These are phyloP conservation scores for Fusarium albosuccineum DNA, from an alignment of 2,329 filamentous ascomycete genomes.

Conservation along the genomic window DNA sequence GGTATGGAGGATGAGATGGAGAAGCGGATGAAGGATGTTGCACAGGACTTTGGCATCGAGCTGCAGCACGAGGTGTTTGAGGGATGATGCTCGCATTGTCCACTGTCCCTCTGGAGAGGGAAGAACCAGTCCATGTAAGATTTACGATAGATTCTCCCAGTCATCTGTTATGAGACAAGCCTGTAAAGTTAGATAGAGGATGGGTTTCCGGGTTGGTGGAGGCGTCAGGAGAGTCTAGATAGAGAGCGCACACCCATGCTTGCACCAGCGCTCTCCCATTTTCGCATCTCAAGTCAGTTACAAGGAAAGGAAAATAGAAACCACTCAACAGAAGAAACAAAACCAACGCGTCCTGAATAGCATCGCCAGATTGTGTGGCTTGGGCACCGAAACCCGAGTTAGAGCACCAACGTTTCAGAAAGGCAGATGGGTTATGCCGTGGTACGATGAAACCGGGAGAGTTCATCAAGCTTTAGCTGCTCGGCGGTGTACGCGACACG, in stretches of 20 bases:
- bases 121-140: slow-evolving; percentile 17
- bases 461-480: background rate
- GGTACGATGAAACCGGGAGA: background rate
- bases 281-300: background rate
- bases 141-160: slow-evolving; percentile 17
- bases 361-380: background rate
- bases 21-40: slow-evolving; percentile 86
- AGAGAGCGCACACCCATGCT: slow-evolving; percentile 9
- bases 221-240: slow-evolving; percentile 7
- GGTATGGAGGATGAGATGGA: slow-evolving; percentile 98
- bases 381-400: background rate
- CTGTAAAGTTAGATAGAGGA: slow-evolving; percentile 34
- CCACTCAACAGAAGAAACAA: slow-evolving; percentile 3
- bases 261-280: background rate
- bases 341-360: background rate
- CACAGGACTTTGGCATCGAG: slow-evolving; percentile 92
- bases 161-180: slow-evolving; percentile 9
- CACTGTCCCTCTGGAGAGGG: background rate
- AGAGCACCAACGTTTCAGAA: background rate
- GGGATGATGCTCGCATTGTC: slow-evolving; percentile 63
- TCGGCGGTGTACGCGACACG: background rate
- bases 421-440: background rate
- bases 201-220: slow-evolving; percentile 1
- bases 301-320: slow-evolving; percentile 7
- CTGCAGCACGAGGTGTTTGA: slow-evolving; percentile 91